These are phyloP conservation scores for Hirsutella minnesotensis DNA, from an alignment of 2,329 filamentous ascomycete species.

Conservation along the genomic window DNA sequence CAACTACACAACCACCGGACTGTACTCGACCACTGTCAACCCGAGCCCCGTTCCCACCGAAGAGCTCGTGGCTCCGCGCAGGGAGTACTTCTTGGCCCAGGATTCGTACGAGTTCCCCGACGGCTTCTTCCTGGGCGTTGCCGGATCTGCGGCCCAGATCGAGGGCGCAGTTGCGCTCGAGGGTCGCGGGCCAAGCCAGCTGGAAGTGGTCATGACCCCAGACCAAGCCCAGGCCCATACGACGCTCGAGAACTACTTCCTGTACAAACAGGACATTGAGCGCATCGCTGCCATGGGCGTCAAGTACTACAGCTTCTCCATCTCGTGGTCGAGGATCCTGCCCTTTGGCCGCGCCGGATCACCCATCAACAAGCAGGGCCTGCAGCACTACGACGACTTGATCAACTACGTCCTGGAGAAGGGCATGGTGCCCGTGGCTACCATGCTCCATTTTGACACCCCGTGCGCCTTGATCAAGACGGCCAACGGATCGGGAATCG, in stretches of 20 bases:
- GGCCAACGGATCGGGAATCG: not conserved
- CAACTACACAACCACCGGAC: constrained; percentile 18
- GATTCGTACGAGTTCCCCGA: constrained; percentile 37
- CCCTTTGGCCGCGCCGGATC: constrained; percentile 37
- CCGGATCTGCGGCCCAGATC: constrained; percentile 32
- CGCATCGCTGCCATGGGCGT: constrained; percentile 38
- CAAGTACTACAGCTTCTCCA: constrained; percentile 38
- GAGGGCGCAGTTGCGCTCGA: constrained; percentile 32
- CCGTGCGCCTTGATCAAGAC: constrained; percentile 11
- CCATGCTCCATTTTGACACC: constrained; percentile 37
- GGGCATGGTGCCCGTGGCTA: constrained; percentile 35
- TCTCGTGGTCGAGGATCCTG: constrained; percentile 39
- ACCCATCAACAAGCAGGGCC: constrained; percentile 36
- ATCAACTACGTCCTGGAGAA: constrained; percentile 36
- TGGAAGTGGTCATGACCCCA: constrained; percentile 28
- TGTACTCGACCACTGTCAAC: constrained; percentile 34
- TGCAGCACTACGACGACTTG: constrained; percentile 42
- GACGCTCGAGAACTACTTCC: constrained; percentile 37
- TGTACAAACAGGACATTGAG: constrained; percentile 45
- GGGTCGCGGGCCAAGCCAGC: constrained; percentile 28
- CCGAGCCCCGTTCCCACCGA: constrained; percentile 41
- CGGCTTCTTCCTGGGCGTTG: constrained; percentile 35
- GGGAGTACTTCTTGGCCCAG: constrained; percentile 34
- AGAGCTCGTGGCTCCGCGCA: constrained; percentile 43
- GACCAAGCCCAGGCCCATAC: no score